Percentiles rank a stretch among this genome's conserved stretches.
Evolutionary conservation across 2,329 filamentous ascomycete genomes (phyloP).

Genomic region (Sclerotiophoma versabilis): DNA sequence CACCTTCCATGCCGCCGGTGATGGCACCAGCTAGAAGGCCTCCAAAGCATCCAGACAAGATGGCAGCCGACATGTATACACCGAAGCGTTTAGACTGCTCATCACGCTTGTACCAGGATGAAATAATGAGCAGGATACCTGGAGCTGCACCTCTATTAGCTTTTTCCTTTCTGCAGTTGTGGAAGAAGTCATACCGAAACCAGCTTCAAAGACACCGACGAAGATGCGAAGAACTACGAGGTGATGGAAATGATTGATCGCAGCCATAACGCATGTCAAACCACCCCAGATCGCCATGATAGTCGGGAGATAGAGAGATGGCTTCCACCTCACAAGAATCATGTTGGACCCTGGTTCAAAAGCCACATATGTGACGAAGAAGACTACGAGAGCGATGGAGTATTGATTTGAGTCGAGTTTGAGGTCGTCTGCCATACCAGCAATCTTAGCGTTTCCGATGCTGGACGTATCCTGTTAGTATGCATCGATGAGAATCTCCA

Average conservation of each 20-base stretch:
- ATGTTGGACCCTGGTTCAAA: conserved; percentile 64
- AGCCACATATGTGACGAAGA: conserved; percentile 61
- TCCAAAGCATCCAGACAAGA: conserved; percentile 63
- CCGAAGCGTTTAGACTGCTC: conserved; percentile 65
- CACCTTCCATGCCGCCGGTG: conserved; percentile 55
- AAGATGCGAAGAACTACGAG: conserved; percentile 62
- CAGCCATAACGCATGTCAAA: conserved; percentile 60
- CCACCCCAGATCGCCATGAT: conserved; percentile 64
- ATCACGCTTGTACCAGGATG: conserved; percentile 65
- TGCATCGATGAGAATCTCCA: too few relatives aligned
- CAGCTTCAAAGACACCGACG: conserved; percentile 63
- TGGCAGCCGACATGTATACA: conserved; percentile 65
- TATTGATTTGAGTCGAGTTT: conserved; percentile 59
- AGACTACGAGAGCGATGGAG: conserved; percentile 60
- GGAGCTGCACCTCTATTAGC: conserved; percentile 49
- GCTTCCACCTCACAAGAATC: conserved; percentile 58
- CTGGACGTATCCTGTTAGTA: conserved; percentile 28
- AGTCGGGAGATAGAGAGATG: conserved; percentile 57
- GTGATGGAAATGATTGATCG: conserved; percentile 56
- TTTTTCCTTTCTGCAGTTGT: too few relatives aligned
- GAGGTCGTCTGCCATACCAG: conserved; percentile 59
- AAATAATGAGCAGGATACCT: conserved; percentile 62
- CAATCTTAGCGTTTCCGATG: conserved; percentile 61
- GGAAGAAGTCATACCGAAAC: conserved; percentile 44
- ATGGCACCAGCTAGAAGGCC: conserved; percentile 60